These are phyloP conservation scores for Silene latifolia DNA, from an alignment of 148 eudicot species.

Conservation along the genomic window DNA sequence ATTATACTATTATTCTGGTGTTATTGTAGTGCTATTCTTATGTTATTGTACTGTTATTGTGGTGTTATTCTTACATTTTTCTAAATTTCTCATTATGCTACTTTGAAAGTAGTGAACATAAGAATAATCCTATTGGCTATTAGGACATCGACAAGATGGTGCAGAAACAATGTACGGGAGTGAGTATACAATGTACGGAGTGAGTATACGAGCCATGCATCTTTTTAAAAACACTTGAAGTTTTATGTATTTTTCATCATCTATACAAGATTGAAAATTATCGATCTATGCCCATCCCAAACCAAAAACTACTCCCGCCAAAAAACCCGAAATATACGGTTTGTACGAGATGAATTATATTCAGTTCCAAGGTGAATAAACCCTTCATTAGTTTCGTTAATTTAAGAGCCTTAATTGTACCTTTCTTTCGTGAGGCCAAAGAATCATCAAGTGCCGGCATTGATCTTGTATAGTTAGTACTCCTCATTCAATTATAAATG, in stretches of 20 bases:
- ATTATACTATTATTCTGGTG: too few species aligned
- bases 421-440: slow-evolving; percentile 1
- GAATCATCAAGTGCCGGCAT: background rate
- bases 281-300: slow-evolving; percentile 16
- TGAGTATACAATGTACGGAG: too few species aligned
- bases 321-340: slow-evolving; percentile 12
- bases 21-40: too few species aligned
- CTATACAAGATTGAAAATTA: slow-evolving; percentile 24
- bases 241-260: slow-evolving; percentile 10
- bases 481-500: background rate
- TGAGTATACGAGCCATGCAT: slow-evolving; percentile 16
- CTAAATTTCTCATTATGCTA: too few species aligned
- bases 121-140: too few species aligned
- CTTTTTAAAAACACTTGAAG: slow-evolving; percentile 9
- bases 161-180: background rate
- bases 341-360: background rate
- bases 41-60: too few species aligned
- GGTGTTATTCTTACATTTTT: too few species aligned
- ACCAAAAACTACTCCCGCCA: slow-evolving; percentile 18
- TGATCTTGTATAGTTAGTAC: background rate
- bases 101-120: too few species aligned
- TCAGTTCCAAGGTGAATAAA: background rate
- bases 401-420: background rate
- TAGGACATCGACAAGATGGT: too few species aligned
- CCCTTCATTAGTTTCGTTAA: background rate